Evolutionary conservation across 192 early-diverging fungal genomes (phyloP).

Genomic region (Rhizophlyctis rosea): DNA sequence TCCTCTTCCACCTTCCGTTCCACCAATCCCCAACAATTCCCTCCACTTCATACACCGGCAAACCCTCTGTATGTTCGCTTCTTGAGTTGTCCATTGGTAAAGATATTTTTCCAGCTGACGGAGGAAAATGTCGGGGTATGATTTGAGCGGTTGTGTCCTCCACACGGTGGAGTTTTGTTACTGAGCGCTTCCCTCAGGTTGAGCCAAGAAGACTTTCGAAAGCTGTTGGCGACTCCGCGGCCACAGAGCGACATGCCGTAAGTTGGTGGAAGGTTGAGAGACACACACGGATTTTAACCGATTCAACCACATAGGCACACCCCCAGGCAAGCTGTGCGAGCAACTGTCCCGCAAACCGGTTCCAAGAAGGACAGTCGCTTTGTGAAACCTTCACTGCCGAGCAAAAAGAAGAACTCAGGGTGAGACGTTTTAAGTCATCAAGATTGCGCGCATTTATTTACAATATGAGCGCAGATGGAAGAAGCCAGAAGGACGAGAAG

Average conservation of each 20-base stretch:
- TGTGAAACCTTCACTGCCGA: slow-evolving; percentile 42
- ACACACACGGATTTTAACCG: slow-evolving; percentile 10
- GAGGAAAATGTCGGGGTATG: too few species aligned
- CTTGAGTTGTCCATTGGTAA: too few species aligned
- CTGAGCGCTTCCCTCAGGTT: slow-evolving; percentile 33
- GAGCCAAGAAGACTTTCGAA: slow-evolving; percentile 78
- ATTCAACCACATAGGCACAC: too few species aligned
- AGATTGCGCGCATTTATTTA: neutral
- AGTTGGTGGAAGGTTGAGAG: too few species aligned
- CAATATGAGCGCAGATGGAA: slow-evolving; percentile 28
- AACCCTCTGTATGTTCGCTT: too few species aligned
- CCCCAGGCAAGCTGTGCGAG: slow-evolving; percentile 27
- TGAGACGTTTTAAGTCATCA: slow-evolving; percentile 3
- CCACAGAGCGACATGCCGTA: too few species aligned
- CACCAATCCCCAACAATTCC: too few species aligned
- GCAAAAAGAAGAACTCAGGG: slow-evolving; percentile 40
- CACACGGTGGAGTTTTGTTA: too few species aligned
- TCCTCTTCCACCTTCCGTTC: too few species aligned
- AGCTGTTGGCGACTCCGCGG: slow-evolving; percentile 70
- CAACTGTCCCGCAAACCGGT: slow-evolving; percentile 11
- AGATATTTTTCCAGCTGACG: too few species aligned
- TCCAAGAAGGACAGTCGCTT: slow-evolving; percentile 30
- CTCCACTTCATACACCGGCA: too few species aligned
- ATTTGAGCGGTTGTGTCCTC: too few species aligned
- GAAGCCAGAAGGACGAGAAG: slow-evolving; percentile 22